Evolutionary conservation across 2,329 filamentous ascomycete genomes (phyloP), one percentile per base, ranked within the genome.

Genomic region (Fusarium drepaniforme): DNA sequence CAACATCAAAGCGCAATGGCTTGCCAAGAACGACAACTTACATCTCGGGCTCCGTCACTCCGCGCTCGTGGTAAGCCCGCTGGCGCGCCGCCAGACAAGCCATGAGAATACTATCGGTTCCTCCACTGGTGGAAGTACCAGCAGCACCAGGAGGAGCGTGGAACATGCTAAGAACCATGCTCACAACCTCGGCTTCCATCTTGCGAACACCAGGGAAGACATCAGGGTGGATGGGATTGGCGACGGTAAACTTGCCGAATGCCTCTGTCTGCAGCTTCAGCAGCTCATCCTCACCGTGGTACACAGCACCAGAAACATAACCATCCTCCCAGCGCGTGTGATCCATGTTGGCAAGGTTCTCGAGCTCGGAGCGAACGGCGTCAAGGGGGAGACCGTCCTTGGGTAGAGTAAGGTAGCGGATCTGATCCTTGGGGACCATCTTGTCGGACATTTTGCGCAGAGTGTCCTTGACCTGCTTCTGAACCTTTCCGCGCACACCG

Each of bases 261-360:
- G 97, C 96, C 82, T 98, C 94, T 8, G 94, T 94, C 86, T 99
- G 97, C 44, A 99, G 87, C 80, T 93, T 90, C 71, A 97, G 85
- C 77, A 99, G 85, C 53, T 93, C 92, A 44, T 94, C 90, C 64
- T 97, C 97, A 75, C 97, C 97, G 81, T 98, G 96, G 82, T 99
- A 99, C 38, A 99, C 97, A 33, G 97, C 96, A 35, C 97, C 97
- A 49, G 94, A 97, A 65, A 99, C 97, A 75, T 91, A 93, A 11
- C 97, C 97, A 83, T 98, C 96, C 84, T 99, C 97, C 97, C 97
- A 99, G 75, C 93, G 90, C 3, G 96, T 98, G 84, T 98, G 97
- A 79, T 98, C 93, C 93, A 99, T 94, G 59, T 89, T 91, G 18
- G 93, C 92, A 76, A 99, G 87, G 76, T 91, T 90, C 70, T 92